Evolutionary conservation across 148 eudicot species (phyloP), one percentile per base, ranked within the genome.

Genomic region (Beta vulgaris): DNA sequence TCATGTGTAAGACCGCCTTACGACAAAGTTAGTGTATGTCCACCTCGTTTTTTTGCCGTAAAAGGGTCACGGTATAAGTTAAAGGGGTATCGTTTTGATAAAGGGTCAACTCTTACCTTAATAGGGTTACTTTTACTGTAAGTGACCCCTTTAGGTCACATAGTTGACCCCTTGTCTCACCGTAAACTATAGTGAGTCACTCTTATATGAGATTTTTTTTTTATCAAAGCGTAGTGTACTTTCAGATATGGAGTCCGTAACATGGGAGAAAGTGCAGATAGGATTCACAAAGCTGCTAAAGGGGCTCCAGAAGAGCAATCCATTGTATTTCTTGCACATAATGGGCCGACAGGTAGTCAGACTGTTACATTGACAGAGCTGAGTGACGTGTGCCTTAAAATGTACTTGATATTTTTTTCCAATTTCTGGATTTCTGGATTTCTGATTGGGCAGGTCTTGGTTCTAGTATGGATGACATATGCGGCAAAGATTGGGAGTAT

Each of bases 261-360:
- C 76, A 88, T 91, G 93, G 86, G 88, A 76, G 91, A 77, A 75
- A 94, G 98, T 85, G 88, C 98, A 25, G 82, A 85, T 54, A 84
- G 82, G 80, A 91, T 94, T 37, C 84, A 60, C 63, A 68, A 82
- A 60, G 87, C 91, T 82, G 96, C 97, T 77, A 14, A 76, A 35
- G 85, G 88, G 60, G 67, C 91, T 69, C 96, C 93, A 35, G 77
- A 82, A 66, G 86, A 82, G 62, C 93, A 94, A 77, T 87, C 84
- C 25, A 68, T 90, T 39, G 43, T 39, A 72, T 31, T 93, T 68
- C 97, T 93, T 63, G 97, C 97, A 76, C 98, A 93, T 78, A 93
- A 93, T 77, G 98, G 98, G 44, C 98, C 98, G 46, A 90, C 90
- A 78, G 98, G 98, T 93, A 57, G 44, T 77, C 63, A 64, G 3